Evolutionary conservation across 768 basidiomycete species (phyloP), one percentile per base, ranked within the genome.

Genomic region (Suillus fuscotomentosus): DNA sequence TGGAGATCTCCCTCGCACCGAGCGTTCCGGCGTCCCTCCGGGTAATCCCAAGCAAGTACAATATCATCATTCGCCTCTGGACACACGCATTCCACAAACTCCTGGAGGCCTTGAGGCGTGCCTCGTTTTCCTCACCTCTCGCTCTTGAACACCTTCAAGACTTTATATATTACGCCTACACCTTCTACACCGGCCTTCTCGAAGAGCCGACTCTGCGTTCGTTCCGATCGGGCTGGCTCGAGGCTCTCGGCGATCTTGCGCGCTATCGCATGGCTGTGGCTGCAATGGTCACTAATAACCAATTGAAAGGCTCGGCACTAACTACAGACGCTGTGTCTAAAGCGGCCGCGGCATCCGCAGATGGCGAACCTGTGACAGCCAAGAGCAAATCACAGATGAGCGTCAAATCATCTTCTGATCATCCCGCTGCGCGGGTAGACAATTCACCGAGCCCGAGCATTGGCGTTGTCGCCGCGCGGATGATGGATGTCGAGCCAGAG

Each of bases 211-310:
- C 81, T 1, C 83, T 99, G 53, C 77, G 74, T 2, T 74, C 79
- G 8, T 97, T 94, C 80, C 87, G 89, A 64, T 80, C 85, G 2
- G 88, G 89, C 20, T 99, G 97, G 97, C 86, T 99, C 60, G 97
- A 99, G 75, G 94, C 96, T 4, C 87, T 99, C 17, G 97, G 97
- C 27, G 97, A 99, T 76, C 84, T 99, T 38, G 95, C 97, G 0
- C 84, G 96, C 42, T 99, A 98, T 75, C 86, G 92, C 60, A 97
- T 97, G 92, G 90, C 91, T 1, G 92, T 98, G n/a, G 92, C 94
- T n/a, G 89, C 88, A 39, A 88, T 95, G 83, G 83, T 92, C 36
- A 82, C 84, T 34, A 82, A 83, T 34, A 81, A 78, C 41, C 72
- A 82, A 5, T 77, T 80, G 20, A 72, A 76, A 4, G 80, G 82